These are phyloP conservation scores for Psilocybe tampanensis DNA, from an alignment of 768 basidiomycete genomes.

Conservation along the genomic window DNA sequence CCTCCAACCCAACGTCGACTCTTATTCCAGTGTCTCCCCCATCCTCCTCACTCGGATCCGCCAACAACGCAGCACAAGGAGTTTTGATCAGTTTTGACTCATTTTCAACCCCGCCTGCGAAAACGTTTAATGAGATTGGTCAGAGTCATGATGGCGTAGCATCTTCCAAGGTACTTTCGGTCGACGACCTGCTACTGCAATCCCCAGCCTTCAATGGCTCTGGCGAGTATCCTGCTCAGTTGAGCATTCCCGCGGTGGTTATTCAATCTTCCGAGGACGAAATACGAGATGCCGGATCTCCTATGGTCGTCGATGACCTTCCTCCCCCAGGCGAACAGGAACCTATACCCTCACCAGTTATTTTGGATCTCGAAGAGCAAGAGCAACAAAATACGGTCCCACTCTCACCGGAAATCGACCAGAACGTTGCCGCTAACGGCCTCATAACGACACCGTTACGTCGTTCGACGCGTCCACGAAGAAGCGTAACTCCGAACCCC, in stretches of 20 bases:
- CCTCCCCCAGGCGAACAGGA: not conserved
- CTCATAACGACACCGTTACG: constrained; percentile 30
- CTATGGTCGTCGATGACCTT: constrained; percentile 5
- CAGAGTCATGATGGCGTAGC: not conserved
- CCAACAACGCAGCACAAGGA: constrained; percentile 7
- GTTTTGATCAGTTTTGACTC: constrained; percentile 40
- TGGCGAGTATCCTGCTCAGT: not conserved
- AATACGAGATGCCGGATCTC: not conserved
- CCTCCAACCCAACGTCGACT: not conserved
- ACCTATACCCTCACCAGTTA: not conserved
- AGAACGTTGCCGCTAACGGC: constrained; percentile 4
- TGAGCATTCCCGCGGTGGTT: constrained; percentile 2
- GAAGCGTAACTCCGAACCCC: constrained; percentile 33
- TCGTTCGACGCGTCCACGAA: constrained; percentile 41
- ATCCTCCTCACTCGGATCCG: not conserved
- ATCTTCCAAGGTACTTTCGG: constrained; percentile 11
- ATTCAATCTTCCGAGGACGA: not conserved
- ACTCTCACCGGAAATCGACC: not conserved
- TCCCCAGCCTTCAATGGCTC: constrained; percentile 8
- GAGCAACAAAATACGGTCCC: not conserved
- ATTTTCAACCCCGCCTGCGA: constrained; percentile 24
- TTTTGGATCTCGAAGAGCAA: not conserved
- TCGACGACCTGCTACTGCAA: constrained; percentile 22
- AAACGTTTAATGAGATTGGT: not conserved
- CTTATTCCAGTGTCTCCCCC: constrained; percentile 10